These are phyloP conservation scores for Boletellus deceptivus DNA, from an alignment of 1,284 basidiomycete genomes.

Conservation along the genomic window DNA sequence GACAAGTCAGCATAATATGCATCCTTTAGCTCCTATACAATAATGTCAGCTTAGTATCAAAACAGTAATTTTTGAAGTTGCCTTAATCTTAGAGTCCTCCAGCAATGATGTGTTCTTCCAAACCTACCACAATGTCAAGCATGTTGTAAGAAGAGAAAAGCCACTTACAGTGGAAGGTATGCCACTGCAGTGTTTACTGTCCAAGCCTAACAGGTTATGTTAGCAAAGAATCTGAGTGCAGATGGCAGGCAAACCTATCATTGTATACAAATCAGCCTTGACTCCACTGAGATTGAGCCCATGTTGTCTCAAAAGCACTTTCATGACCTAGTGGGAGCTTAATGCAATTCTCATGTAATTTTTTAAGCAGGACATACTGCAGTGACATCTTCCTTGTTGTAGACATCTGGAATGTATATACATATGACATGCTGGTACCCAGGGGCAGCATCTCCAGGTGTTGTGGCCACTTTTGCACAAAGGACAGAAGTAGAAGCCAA, in stretches of 20 bases:
- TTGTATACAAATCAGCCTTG: conserved; percentile 67
- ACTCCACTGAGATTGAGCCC: conserved; percentile 64
- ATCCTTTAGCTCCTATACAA: conserved; percentile 54
- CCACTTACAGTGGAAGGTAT: conserved; percentile 60
- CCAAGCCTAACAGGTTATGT: conserved; percentile 46
- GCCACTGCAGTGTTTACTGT: conserved; percentile 73
- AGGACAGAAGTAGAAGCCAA: conserved; percentile 53
- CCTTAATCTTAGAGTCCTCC: conserved; percentile 61
- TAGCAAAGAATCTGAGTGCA: not conserved
- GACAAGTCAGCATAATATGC: conserved; percentile 42
- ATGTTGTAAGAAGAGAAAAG: conserved; percentile 5
- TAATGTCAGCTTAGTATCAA: not conserved
- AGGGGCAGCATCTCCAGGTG: conserved; percentile 44
- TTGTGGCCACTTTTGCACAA: conserved; percentile 64
- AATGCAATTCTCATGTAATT: not conserved
- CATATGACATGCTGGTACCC: conserved; percentile 64
- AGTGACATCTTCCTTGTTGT: conserved; percentile 56
- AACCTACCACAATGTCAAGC: conserved; percentile 39
- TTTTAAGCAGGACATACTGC: conserved; percentile 40
- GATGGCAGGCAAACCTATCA: conserved; percentile 38
- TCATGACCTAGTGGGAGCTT: conserved; percentile 54
- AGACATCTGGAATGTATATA: conserved; percentile 69
- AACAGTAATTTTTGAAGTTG: conserved; percentile 14
- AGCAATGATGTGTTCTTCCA: conserved; percentile 65
- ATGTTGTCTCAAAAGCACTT: conserved; percentile 58